Evolutionary conservation across 2,329 filamentous ascomycete genomes (phyloP), one percentile per base, ranked within the genome.

Genomic region (Aspergillus thermomutatus): DNA sequence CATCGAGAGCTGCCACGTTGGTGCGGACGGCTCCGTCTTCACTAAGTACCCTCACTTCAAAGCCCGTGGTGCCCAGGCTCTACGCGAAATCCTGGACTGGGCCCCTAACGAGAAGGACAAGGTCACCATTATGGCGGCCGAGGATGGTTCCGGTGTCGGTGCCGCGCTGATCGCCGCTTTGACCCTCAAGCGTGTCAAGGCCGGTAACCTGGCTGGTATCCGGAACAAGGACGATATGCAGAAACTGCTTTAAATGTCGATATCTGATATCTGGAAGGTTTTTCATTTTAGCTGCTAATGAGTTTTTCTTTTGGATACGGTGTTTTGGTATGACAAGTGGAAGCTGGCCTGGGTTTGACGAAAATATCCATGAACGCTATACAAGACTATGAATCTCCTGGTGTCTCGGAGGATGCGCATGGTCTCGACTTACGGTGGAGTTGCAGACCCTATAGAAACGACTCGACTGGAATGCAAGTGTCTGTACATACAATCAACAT

Each of bases 1-100:
- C 65, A 93, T 92, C 76, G 79, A 89, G 70, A 83, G 84, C 40
- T 96, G 91, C 80, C 94, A 97, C 75, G 94, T 99, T 45, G 94
- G 94, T 67, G 94, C 94, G 52, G 94, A 99, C 72, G 94, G 94
- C 40, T 96, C 91, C 19, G 93, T 99, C 54, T 99, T 99, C 81
- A 97, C 96, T 83, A 97, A 97, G 76, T 99, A 99, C 79, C 94
- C 94, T 11, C 90, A 96, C 78, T 99, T 46, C 85, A 97, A 97
- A 82, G 85, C 87, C 56, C 89, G 94, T 54, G 92, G 93, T 55
- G 93, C 94, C 14, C 83, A 88, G 73, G 94, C 94, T 27, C 84
- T 99, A 53, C 87, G 91, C 54, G 94, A 99, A 81, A 97, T 99
- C 64, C 85, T 99, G 40, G 93, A 96, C 80, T 97, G 93, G 92